Evolutionary conservation across 208 protist genomes (phyloP).

Genomic region (Leishmania lainsoni): DNA sequence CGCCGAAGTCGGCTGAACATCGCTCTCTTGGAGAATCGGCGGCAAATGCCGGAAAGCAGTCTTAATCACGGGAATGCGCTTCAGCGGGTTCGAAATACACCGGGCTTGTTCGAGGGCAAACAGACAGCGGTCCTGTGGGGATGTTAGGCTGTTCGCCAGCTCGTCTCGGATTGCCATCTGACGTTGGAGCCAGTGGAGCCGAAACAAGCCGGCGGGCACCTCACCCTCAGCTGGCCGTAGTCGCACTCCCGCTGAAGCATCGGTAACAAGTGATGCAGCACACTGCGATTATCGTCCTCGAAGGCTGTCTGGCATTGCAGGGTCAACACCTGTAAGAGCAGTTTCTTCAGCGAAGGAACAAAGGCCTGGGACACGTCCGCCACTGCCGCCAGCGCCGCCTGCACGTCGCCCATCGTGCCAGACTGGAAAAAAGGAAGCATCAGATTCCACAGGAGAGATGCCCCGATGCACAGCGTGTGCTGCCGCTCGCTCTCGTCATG

Average conservation of each 20-base stretch:
- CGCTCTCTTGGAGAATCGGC: constrained; percentile 11
- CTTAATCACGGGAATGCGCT: constrained; percentile 29
- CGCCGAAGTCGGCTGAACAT: background rate
- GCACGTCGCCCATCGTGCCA: constrained; percentile 13
- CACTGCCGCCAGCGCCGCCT: constrained; percentile 18
- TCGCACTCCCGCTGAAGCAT: constrained; percentile 21
- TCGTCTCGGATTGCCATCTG: constrained; percentile 27
- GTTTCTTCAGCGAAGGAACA: constrained; percentile 11
- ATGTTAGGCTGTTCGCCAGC: constrained; percentile 25
- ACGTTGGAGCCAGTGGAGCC: constrained; percentile 33
- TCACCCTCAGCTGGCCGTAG: background rate
- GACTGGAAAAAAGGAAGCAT: constrained; percentile 48
- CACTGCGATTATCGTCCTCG: constrained; percentile 69
- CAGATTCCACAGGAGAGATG: constrained; percentile 75
- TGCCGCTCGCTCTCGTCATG: constrained; percentile 64
- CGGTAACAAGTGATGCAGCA: constrained; percentile 27
- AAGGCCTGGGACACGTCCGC: constrained; percentile 22
- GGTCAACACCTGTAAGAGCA: constrained; percentile 56
- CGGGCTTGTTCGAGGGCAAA: constrained; percentile 34
- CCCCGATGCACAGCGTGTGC: constrained; percentile 64
- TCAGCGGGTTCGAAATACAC: constrained; percentile 23
- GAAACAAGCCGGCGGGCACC: constrained; percentile 8
- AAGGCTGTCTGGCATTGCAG: constrained; percentile 70
- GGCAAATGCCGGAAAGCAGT: constrained; percentile 35
- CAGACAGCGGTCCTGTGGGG: constrained; percentile 24